Evolutionary conservation across 306 rosid species (phyloP), one percentile per base, ranked within the genome.

Genomic region (Acacia confusa): DNA sequence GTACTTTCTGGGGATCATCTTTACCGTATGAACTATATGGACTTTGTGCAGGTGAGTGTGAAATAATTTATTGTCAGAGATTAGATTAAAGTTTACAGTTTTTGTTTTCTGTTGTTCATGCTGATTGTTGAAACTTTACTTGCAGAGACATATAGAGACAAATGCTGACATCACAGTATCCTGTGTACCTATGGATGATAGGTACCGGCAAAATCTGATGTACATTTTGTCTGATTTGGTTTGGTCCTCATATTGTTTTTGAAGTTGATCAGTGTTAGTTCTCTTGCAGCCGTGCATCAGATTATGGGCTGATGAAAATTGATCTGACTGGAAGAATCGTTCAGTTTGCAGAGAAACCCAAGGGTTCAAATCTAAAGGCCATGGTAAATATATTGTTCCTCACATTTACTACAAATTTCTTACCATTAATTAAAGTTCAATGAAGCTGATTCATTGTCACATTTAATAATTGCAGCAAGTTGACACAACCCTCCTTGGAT

Each of bases 271-370:
- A 76, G 34, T 80, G 71, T 72, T 72, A 0, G 61, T 75, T 71
- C 75, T 53, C 48, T 58, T 84, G 89, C 88, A 93, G 97, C 74
- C 97, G 97, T 25, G 97, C 99, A 76, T 92, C 99, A 24, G 99
- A 95, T 75, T 95, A 88, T 52, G 98, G 99, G 70, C 89, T 95
- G 74, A 87, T 95, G 94, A 93, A 95, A 92, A 87, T 95, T 27
- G 96, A 92, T 71, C 71, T 82, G 71, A 80, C 84, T 0, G 99
- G 98, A 28, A 88, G 91, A 53, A 80, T 95, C 53, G 28, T 90
- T 71, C 94, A 95, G 60, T 95, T 95, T 85, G 84, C 99, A 9
- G 99, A 95, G 82, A 95, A 95, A 78, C 99, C 98, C 6, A 95
- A 89, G 82, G 99, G 99, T 44, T 66, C 89, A 45, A 92, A 93